Conservation (phyloP, 2,329 filamentous ascomycete genomes). For the Botrytis fragariae region DNA sequence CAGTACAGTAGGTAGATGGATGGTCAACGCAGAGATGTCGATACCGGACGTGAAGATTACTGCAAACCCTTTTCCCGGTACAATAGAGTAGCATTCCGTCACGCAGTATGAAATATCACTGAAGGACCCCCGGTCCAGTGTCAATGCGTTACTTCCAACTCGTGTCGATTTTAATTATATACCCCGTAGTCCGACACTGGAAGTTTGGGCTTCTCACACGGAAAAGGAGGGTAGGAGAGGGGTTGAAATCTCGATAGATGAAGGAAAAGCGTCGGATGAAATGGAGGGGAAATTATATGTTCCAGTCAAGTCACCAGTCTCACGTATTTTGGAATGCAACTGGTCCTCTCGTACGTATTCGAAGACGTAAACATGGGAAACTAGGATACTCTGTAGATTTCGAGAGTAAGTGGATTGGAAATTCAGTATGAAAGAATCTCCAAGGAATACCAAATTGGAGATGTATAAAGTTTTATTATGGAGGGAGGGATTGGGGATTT, state of each 20-base stretch:
- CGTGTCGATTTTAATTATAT: not conserved
- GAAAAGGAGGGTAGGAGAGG: not conserved
- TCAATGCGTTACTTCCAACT: conserved; percentile 10
- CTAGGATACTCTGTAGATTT: not conserved
- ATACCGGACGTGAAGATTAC: not conserved
- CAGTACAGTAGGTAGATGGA: not conserved
- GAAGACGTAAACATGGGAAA: not conserved
- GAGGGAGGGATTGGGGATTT: conserved; percentile 5
- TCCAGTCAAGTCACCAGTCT: conserved; percentile 5
- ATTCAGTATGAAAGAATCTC: not conserved
- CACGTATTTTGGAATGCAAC: conserved; percentile 2
- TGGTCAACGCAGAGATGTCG: not conserved
- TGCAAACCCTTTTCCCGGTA: not conserved
- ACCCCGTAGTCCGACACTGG: conserved; percentile 12
- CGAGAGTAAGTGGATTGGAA: not conserved
- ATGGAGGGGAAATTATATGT: conserved; percentile 6
- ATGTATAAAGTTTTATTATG: conserved; percentile 5
- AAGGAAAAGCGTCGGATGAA: not conserved
- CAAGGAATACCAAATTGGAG: conserved; percentile 6
- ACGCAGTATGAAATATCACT: not conserved
- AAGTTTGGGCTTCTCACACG: not conserved
- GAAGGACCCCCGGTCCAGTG: not conserved
- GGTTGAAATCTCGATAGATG: not conserved
- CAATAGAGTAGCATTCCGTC: not conserved
- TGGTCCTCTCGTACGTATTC: not conserved